These are phyloP conservation scores for Sporisorium exsertum DNA, from an alignment of 1,284 basidiomycete genomes.

Conservation along the genomic window DNA sequence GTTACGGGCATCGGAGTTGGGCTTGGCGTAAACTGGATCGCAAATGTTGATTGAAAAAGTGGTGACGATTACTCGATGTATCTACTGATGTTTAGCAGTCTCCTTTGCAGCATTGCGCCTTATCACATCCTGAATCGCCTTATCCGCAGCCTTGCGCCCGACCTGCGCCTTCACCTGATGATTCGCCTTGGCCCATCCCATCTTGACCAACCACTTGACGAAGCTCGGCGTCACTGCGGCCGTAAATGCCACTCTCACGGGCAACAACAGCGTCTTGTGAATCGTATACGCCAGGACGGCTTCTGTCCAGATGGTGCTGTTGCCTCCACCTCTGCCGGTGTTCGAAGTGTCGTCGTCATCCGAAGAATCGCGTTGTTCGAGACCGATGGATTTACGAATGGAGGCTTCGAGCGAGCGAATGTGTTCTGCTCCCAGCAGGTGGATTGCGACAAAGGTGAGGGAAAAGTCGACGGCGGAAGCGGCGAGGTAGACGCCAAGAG, in stretches of 20 bases:
- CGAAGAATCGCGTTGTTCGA: conserved; percentile 51
- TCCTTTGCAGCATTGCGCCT: conserved; percentile 22
- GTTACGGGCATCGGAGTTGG: background rate
- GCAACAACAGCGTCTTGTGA: conserved; percentile 94
- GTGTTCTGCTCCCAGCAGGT: conserved; percentile 88
- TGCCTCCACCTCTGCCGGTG: background rate
- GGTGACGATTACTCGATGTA: conserved; percentile 1
- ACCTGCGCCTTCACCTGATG: conserved; percentile 37
- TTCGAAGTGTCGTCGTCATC: conserved; percentile 1
- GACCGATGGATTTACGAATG: conserved; percentile 69
- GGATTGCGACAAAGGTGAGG: conserved; percentile 84
- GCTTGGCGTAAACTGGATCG: background rate
- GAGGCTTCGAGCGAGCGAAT: conserved; percentile 78
- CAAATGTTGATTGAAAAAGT: conserved; percentile 4
- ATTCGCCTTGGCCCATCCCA: conserved; percentile 62
- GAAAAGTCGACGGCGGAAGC: conserved; percentile 56
- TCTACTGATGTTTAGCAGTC: conserved; percentile 24
- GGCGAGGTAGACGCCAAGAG: conserved; percentile 62
- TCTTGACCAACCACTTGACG: conserved; percentile 72
- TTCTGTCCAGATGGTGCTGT: conserved; percentile 80
- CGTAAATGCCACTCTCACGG: conserved; percentile 87
- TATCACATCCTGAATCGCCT: conserved; percentile 31
- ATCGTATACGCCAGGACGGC: conserved; percentile 90
- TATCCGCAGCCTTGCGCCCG: conserved; percentile 33
- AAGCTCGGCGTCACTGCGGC: conserved; percentile 86